phyloP scores from a whole-genome alignment of 2,329 filamentous ascomycete species.

The Claviceps africana region DNA sequence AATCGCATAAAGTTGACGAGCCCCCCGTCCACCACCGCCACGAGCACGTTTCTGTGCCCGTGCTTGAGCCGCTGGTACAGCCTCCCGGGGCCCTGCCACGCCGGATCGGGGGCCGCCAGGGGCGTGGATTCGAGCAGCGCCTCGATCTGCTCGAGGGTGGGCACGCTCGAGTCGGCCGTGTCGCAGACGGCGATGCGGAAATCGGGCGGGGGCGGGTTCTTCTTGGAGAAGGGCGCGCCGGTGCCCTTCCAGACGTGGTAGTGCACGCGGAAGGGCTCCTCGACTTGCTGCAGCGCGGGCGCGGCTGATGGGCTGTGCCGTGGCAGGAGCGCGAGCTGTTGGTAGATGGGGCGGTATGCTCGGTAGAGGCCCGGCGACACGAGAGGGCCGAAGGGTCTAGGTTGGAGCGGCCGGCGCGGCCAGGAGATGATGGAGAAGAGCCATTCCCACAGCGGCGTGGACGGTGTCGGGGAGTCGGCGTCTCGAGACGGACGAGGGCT shows the following conservation, averaged over 20 bases:
- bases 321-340: constrained; percentile 58
- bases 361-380: constrained; percentile 51
- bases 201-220: constrained; percentile 62
- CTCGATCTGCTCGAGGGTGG: constrained; percentile 57
- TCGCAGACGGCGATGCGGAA: constrained; percentile 76
- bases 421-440: constrained; percentile 33
- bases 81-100: constrained; percentile 27
- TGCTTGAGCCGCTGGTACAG: constrained; percentile 72
- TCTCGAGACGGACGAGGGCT: constrained; percentile 2
- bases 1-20: constrained; percentile 78
- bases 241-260: constrained; percentile 67
- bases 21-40: constrained; percentile 82
- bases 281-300: constrained; percentile 12
- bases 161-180: constrained; percentile 55
- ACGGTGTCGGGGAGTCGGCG: constrained; percentile 3
- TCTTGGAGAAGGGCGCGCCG: constrained; percentile 57
- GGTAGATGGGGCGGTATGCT: constrained; percentile 58
- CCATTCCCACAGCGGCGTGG: constrained; percentile 34
- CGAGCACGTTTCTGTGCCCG: constrained; percentile 66
- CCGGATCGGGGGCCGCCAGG: constrained; percentile 40
- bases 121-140: constrained; percentile 62
- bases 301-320: constrained; percentile 44
- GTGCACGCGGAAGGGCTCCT: constrained; percentile 54
- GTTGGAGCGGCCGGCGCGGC: constrained; percentile 13
- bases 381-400: constrained; percentile 37